Base-by-base conservation (phyloP, 139 green algal genomes). In the Asterochloris sp. region DNA sequence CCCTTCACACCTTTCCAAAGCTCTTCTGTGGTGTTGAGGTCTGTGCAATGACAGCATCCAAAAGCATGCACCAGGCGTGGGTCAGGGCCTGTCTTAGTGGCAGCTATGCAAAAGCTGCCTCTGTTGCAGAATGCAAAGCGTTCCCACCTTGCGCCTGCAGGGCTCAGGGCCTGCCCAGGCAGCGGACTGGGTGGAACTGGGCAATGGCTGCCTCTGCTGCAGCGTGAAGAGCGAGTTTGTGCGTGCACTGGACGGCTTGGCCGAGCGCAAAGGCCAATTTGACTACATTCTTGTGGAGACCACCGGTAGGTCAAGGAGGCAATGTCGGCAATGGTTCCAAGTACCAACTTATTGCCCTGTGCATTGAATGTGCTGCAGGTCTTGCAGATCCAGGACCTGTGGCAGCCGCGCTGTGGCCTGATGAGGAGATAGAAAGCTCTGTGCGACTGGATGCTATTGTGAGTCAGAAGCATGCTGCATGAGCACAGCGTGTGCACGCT, bases 181-280 rank as follows among this genome's bases (percentile, higher is more conserved):
- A 62, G 91, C 94, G 21, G 88, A 98, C 67, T 98, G 95, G 95
- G 86, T 99, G 62, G 92, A 98, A 87, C 89, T 99, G n/a, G 90
- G 90, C 79, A 99, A 99, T 82, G 97, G 97, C 21, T 99, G 97
- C 89, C 89, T 99, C 69, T 99, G 97, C 90, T 99, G 97, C 89
- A 95, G 84, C 63, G 94, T 98, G 13, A 99, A 99, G 85, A 92
- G 87, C 69, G 91, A 97, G 82, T 97, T 99, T 86, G 85, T 99
- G 78, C 86, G 83, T 47, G 88, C 88, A 0, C 84, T 94, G 75
- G 91, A 94, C 81, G 63, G 81, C 12, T 78, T 94, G 62, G 86
- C 93, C 84, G 68, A 89, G 81, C 83, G 89, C 76, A 84, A 87
- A 19, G 63, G 78, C 63, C 82, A 80, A 17, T 97, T 96, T 87